A percentile compares a stretch with the other conserved stretches of the same genome.
Evolutionary conservation across 2,329 filamentous ascomycete species (phyloP).

Genomic region (Neopestalotiopsis clavispora): DNA sequence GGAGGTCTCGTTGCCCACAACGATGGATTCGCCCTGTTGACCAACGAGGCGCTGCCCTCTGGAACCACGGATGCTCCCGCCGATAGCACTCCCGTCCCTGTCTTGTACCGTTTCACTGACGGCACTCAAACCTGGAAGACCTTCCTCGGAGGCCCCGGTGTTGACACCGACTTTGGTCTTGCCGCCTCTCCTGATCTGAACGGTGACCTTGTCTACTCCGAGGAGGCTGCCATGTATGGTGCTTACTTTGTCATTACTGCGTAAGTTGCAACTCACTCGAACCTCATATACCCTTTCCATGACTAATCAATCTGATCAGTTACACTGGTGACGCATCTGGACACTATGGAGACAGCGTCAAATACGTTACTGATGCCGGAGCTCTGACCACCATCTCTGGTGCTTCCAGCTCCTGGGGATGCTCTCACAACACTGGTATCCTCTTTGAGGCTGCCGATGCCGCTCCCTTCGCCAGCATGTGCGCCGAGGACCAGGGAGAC

Average conservation of each 20-base stretch:
- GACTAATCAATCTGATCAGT: background rate
- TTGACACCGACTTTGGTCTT: conserved; percentile 50
- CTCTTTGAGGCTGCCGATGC: conserved; percentile 64
- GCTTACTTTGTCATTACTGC: conserved; percentile 67
- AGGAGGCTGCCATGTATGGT: conserved; percentile 59
- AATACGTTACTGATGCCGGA: conserved; percentile 53
- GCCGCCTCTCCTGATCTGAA: conserved; percentile 63
- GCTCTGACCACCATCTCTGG: conserved; percentile 54
- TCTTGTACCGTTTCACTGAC: conserved; percentile 62
- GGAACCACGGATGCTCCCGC: conserved; percentile 54
- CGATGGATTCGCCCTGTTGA: conserved; percentile 67
- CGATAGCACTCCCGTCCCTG: conserved; percentile 54
- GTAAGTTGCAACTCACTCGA: background rate
- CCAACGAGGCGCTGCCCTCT: conserved; percentile 59
- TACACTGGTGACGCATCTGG: conserved; percentile 59
- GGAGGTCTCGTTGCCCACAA: conserved; percentile 66
- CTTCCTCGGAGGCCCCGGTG: conserved; percentile 60
- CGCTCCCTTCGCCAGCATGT: conserved; percentile 62
- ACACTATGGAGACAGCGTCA: conserved; percentile 61
- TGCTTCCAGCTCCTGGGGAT: conserved; percentile 62
- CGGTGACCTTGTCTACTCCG: conserved; percentile 65
- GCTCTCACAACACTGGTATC: conserved; percentile 69
- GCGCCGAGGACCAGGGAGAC: conserved; percentile 65
- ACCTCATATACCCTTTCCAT: background rate
- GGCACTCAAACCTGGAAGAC: conserved; percentile 63